Conservation (phyloP, 352 stramenopile species). For the Phytophthora citrophthora region DNA sequence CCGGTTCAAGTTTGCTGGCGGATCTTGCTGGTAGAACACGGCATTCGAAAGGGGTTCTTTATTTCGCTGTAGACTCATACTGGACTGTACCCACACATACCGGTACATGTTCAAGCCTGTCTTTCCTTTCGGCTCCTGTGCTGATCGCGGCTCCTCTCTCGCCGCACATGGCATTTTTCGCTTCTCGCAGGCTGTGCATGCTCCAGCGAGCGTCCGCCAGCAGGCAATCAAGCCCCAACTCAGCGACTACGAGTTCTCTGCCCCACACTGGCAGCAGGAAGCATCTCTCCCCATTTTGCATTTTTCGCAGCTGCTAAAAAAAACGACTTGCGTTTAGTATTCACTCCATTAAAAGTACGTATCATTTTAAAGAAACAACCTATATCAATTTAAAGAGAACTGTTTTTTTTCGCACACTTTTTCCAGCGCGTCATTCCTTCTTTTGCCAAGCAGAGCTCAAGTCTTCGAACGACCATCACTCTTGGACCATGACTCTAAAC, state of each 20-base stretch:
- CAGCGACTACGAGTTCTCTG: slow-evolving; percentile 8
- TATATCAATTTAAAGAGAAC: slow-evolving; percentile 9
- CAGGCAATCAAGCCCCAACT: slow-evolving; percentile 6
- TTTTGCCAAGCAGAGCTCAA: slow-evolving; percentile 33
- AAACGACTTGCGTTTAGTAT: slow-evolving; percentile 17
- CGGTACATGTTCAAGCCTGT: neutral
- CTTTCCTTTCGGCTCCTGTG: too few relatives aligned
- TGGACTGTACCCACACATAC: too few relatives aligned
- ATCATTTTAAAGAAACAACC: slow-evolving; percentile 9
- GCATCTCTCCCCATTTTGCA: neutral
- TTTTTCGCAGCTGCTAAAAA: slow-evolving; percentile 10
- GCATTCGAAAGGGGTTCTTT: slow-evolving; percentile 11
- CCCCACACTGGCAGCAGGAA: neutral
- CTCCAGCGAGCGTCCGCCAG: too few relatives aligned
- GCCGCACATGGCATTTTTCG: slow-evolving; percentile 25
- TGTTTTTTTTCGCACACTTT: neutral
- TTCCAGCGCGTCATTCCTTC: slow-evolving; percentile 26
- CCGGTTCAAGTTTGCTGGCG: neutral
- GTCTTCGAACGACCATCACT: neutral
- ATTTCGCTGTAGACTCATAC: neutral
- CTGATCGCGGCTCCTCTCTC: slow-evolving; percentile 19
- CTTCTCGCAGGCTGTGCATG: slow-evolving; percentile 24
- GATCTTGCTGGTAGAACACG: slow-evolving; percentile 6
- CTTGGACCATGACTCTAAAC: slow-evolving; percentile 11
- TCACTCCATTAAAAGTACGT: neutral